Base-by-base conservation (phyloP, 352 stramenopile genomes). In the Phytophthora europaea region DNA sequence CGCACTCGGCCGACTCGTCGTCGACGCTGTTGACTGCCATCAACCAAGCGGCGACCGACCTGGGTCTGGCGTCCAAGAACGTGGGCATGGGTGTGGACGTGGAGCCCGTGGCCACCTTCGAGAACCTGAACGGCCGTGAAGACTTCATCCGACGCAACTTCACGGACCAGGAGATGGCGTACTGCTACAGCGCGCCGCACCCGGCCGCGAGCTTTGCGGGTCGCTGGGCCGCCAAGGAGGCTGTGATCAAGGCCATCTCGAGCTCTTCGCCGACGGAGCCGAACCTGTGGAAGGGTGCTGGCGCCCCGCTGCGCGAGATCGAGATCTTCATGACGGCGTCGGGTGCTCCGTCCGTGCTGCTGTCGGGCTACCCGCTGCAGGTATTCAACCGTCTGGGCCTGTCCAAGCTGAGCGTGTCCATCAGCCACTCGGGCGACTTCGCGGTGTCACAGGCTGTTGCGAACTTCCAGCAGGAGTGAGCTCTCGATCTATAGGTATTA, bases 171-270 rank as follows among this genome's bases (percentile, higher is more conserved):
- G 91, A 97, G 78, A 92, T 90, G 74, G 83, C 81, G 51, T 97
- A 97, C 76, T 97, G 91, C 83, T 88, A 87, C 70, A 83, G 82
- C 48, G 82, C 88, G 15, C 76, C 89, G n/a, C 78, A 94, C 68
- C 89, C 92, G n/a, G 89, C 89, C 3, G 80, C 90, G 26, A 96
- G 87, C 71, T 97, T 97, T 65, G 92, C 92, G 0, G 92, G 88
- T 56, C 90, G 90, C 20, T 97, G 90, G 92, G 92, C 92, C 23
- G 90, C 89, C 4, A 97, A 97, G 75, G 90, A 97, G 63, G 92
- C 92, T n/a, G 84, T 95, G 55, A 88, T 97, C 70, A 98, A 98
- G 80, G 90, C 92, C n/a, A 94, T 97, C 50, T 97, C 88, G 36
- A 96, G 83, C 61, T 81, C 88, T 0, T 61, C 87, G 5, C 82